Conservation (phyloP, 2,329 filamentous ascomycete genomes). For the Venturia effusa region DNA sequence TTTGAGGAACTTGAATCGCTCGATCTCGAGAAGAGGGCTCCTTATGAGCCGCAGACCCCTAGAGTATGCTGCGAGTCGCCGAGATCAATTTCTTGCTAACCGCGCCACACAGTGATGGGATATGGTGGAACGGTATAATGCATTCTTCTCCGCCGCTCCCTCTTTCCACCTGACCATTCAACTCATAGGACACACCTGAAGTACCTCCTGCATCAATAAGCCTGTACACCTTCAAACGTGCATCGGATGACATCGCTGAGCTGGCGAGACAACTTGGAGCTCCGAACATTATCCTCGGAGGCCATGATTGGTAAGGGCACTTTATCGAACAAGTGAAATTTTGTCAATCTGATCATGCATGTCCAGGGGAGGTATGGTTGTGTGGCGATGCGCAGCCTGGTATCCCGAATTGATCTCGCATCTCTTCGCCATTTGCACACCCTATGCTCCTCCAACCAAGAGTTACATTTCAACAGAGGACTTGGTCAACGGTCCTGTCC, state of each 20-base stretch:
- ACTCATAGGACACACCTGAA: slow-evolving; percentile 28
- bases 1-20: too few species aligned
- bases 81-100: not conserved
- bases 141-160: not conserved
- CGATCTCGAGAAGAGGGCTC: too few species aligned
- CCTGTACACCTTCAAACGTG: slow-evolving; percentile 61
- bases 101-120: slow-evolving; percentile 3
- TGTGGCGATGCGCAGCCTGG: slow-evolving; percentile 12
- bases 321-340: not conserved
- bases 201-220: slow-evolving; percentile 50
- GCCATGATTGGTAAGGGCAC: slow-evolving; percentile 65
- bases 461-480: slow-evolving; percentile 47
- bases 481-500: slow-evolving; percentile 46
- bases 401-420: slow-evolving; percentile 56
- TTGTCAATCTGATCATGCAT: not conserved
- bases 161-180: not conserved
- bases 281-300: slow-evolving; percentile 63
- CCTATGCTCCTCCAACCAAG: slow-evolving; percentile 49
- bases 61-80: too few species aligned
- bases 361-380: slow-evolving; percentile 12
- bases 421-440: slow-evolving; percentile 73
- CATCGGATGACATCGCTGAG: slow-evolving; percentile 63
- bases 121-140: slow-evolving; percentile 47
- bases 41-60: too few species aligned
- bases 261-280: slow-evolving; percentile 50